These are phyloP conservation scores for Castanea sativa DNA, from an alignment of 306 rosid genomes.

Conservation along the genomic window DNA sequence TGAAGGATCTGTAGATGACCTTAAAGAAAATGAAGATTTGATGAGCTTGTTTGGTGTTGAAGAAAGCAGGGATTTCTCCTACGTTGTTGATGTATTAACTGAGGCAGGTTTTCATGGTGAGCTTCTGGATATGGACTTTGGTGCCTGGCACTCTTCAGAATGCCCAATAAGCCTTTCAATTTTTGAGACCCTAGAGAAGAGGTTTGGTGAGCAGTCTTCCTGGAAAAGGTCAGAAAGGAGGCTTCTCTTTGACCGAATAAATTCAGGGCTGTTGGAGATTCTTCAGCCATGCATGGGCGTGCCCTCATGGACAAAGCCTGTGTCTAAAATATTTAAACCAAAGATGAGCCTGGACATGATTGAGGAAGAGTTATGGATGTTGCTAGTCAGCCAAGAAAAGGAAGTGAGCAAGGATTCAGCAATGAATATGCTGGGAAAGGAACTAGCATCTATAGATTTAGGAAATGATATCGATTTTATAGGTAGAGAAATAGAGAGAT, in stretches of 20 bases:
- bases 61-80: constrained; percentile 72
- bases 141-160: constrained; percentile 50
- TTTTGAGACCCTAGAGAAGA: constrained; percentile 72
- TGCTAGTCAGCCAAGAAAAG: constrained; percentile 56
- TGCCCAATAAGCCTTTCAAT: constrained; percentile 59
- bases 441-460: constrained; percentile 56
- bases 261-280: constrained; percentile 53
- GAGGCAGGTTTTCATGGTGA: constrained; percentile 47
- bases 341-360: constrained; percentile 40
- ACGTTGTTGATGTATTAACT: constrained; percentile 62
- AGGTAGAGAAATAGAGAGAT: constrained; percentile 59
- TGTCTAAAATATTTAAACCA: constrained; percentile 50
- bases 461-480: constrained; percentile 55
- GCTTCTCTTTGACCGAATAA: constrained; percentile 77
- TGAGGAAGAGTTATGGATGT: constrained; percentile 72
- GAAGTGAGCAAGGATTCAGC: constrained; percentile 37
- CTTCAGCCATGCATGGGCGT: constrained; percentile 48
- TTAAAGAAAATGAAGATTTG: constrained; percentile 31
- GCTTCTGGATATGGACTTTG: constrained; percentile 35
- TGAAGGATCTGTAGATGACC: constrained; percentile 31
- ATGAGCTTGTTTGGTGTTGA: constrained; percentile 43
- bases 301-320: constrained; percentile 48
- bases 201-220: constrained; percentile 60
- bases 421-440: constrained; percentile 44
- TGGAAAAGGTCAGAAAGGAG: constrained; percentile 79